Base-by-base conservation (phyloP, 805 yeast genomes). In the Candida broadrunensis region DNA sequence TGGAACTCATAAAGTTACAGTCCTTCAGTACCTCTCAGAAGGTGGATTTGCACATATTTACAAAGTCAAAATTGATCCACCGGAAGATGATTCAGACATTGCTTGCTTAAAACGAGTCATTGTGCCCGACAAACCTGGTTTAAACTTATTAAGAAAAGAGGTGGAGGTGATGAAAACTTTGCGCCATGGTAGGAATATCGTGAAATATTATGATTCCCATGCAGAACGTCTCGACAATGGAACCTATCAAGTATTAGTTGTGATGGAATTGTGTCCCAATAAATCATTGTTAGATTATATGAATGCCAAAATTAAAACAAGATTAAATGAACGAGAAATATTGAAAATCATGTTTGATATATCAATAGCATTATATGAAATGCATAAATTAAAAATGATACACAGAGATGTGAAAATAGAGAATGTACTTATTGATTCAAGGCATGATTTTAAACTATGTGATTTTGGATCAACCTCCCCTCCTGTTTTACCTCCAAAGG, bases 331-430 rank as follows among this genome's bases (percentile, higher is more conserved):
- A 54, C 63, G 67, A 11, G 96, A 91, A 62, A 84, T 93, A 33
- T 67, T 88, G 44, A 82, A 80, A 46, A 90, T 93, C 47, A 83
- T 88, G 88, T 71, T 75, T 54, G 97, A 91, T 58, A 80, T 90
- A 19, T 74, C 87, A 2, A 64, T 78, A 45, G 98, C 91, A 2
- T 74, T 93, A 15, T 81, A 85, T 36, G 83, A 81, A 51, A 88
- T 93, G 96, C 99, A 91, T 64, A 73, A 75, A 38, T 55, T 79
- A 41, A 82, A 86, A 32, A 68, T 91, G 55, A 83, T 91, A 41
- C 99, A 91, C 62, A 74, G 98, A 35, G 98, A 93, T 65, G 80
- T 91, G 49, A 93, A 93, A 67, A 89, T 93, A 48, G 98, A 91
- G 58, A 93, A 91, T 61, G 97, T 91, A 15, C 70, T 91, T 43